phyloP scores from a whole-genome alignment of 345 rosid genomes.

The Camelina sativa region DNA sequence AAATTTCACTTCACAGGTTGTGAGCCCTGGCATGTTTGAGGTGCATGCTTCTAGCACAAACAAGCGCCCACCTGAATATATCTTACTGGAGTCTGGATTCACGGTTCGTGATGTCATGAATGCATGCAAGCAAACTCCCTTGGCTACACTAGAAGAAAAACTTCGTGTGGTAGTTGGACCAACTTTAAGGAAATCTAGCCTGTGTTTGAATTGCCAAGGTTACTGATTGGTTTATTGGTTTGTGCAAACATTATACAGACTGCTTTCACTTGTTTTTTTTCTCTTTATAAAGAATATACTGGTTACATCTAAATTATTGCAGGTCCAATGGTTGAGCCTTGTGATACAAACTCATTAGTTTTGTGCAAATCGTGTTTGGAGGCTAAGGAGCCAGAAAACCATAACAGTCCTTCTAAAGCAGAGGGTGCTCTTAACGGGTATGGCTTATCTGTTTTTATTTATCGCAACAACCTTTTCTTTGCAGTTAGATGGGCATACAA shows the following conservation, averaged over 20 bases:
- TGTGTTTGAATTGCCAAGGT: constrained; percentile 94
- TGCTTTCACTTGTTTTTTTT: constrained; percentile 6
- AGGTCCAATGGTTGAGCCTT: constrained; percentile 50
- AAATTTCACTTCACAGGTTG: constrained; percentile 51
- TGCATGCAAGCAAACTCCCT: constrained; percentile 65
- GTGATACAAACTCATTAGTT: constrained; percentile 46
- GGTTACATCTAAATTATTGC: constrained; percentile 38
- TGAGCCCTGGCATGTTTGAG: constrained; percentile 66
- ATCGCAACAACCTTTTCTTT: neutral
- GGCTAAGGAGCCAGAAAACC: constrained; percentile 46
- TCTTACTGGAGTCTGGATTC: constrained; percentile 69
- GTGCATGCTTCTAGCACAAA: constrained; percentile 85
- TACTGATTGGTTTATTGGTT: constrained; percentile 38
- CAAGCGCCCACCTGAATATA: constrained; percentile 86
- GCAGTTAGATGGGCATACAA: constrained; percentile 11
- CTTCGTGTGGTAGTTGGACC: constrained; percentile 57
- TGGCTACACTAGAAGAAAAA: constrained; percentile 65
- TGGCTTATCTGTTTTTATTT: constrained; percentile 17
- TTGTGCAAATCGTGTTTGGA: constrained; percentile 66
- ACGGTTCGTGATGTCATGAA: constrained; percentile 87
- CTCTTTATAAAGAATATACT: neutral
- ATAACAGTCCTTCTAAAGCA: constrained; percentile 38
- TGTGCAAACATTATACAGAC: constrained; percentile 24
- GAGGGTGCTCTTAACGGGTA: constrained; percentile 40
- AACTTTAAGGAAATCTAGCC: constrained; percentile 52